Base-by-base conservation (phyloP, 257 asterid genomes). In the Oldenlandia corymbosa region DNA sequence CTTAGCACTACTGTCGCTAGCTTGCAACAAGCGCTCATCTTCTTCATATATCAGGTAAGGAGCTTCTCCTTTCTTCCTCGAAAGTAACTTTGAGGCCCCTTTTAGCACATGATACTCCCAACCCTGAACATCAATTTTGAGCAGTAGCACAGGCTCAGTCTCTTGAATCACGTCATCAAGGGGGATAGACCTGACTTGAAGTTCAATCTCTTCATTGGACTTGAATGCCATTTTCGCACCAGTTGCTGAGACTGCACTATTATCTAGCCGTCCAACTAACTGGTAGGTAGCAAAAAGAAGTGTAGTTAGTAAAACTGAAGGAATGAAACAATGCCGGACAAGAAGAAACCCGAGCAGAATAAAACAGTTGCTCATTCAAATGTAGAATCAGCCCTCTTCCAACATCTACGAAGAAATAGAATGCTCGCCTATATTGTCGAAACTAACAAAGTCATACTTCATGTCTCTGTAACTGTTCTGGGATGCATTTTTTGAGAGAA, bases 231-330 rank as follows among this genome's bases (percentile, higher is more conserved):
- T 37, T 74, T 86, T 93, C 18, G 97, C 99, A 58, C 99, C 97
- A 27, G 71, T 71, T 65, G 94, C 95, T 28, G 99, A 93, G 73
- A 93, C 83, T 32, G 99, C 99, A 68, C 99, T 90, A 63, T 93
- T 93, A 79, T 93, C 99, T 5, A 93, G 95, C 70, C 99, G 85
- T 7, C 99, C 97, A 45, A 93, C 96, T 79, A 93, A 80, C 99
- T 90, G 76, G 53, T 17, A 34, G 42, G 45, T 70, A 36, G 67
- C 61, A 69, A 32, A 41, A 59, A 69, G 31, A 24, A 16, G 31
- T 46, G 23, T 56, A 43, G 26, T 10, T 23, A 51, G 57, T n/a
- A 18, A 14, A 42, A 30, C 7, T 10, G 56, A 32, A 45, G 13
- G 23, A 21, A 36, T 2, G 4, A 24, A 17, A 26, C 12, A 21